Conservation (phyloP, 805 yeast species). For the Jamesozyma spencerorum region DNA sequence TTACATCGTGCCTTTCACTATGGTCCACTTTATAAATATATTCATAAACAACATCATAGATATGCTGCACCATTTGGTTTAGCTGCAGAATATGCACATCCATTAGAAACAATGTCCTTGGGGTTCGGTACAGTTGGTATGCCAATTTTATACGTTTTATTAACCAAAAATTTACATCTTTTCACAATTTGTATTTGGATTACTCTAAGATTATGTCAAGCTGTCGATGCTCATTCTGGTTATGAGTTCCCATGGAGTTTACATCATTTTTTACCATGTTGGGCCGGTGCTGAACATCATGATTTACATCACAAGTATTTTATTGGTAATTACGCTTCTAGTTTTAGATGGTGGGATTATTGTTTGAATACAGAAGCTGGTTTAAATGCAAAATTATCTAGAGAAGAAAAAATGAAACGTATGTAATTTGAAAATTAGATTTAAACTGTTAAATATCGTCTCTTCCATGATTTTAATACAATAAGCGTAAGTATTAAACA, state of each 20-base stretch:
- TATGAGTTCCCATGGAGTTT: constrained; percentile 92
- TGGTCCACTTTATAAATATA: constrained; percentile 74
- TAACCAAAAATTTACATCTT: constrained; percentile 64
- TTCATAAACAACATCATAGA: constrained; percentile 91
- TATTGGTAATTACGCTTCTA: constrained; percentile 83
- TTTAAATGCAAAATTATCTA: constrained; percentile 53
- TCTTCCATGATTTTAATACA: constrained; percentile 10
- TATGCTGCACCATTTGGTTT: constrained; percentile 94
- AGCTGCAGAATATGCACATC: constrained; percentile 96
- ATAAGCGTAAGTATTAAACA: constrained; percentile 7
- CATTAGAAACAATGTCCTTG: constrained; percentile 74
- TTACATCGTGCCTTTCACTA: constrained; percentile 79
- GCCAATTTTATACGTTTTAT: constrained; percentile 70
- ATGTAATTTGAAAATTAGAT: no score
- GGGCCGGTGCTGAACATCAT: constrained; percentile 97
- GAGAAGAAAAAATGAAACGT: constrained; percentile 54
- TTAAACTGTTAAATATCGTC: constrained; percentile 4
- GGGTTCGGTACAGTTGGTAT: constrained; percentile 92
- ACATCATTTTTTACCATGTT: constrained; percentile 77
- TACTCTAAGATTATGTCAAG: constrained; percentile 76
- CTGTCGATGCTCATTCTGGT: constrained; percentile 92
- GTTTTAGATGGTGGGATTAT: constrained; percentile 91
- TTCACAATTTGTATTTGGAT: constrained; percentile 82
- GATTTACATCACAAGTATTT: constrained; percentile 91
- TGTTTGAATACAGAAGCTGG: constrained; percentile 76